These are phyloP conservation scores for Candida germanica DNA, from an alignment of 805 yeast species.

Conservation along the genomic window DNA sequence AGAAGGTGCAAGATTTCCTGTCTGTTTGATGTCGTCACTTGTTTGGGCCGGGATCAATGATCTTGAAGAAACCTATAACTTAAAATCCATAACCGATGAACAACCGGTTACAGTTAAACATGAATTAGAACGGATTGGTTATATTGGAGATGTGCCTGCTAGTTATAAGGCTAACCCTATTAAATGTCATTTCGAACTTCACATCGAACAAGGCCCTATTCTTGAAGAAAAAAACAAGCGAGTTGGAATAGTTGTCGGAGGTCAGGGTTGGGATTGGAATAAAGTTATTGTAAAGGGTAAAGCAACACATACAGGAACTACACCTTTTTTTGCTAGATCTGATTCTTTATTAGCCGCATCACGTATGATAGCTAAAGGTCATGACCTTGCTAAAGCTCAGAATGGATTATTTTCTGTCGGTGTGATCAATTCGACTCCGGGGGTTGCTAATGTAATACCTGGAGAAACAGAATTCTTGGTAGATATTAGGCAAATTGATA, in stretches of 20 bases:
- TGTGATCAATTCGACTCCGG: slow-evolving; percentile 53
- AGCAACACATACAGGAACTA: slow-evolving; percentile 74
- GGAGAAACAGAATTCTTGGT: slow-evolving; percentile 55
- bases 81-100: slow-evolving; percentile 51
- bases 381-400: slow-evolving; percentile 50
- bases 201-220: slow-evolving; percentile 76
- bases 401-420: slow-evolving; percentile 61
- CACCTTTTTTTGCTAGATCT: slow-evolving; percentile 58
- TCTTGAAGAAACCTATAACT: slow-evolving; percentile 47
- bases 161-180: slow-evolving; percentile 50
- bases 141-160: slow-evolving; percentile 51
- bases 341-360: slow-evolving; percentile 63
- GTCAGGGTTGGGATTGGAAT: slow-evolving; percentile 65
- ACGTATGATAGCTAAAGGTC: slow-evolving; percentile 52
- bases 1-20: slow-evolving; percentile 78
- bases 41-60: slow-evolving; percentile 59
- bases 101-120: slow-evolving; percentile 46
- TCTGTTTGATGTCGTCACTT: slow-evolving; percentile 61
- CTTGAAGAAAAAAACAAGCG: slow-evolving; percentile 53
- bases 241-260: slow-evolving; percentile 66
- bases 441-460: slow-evolving; percentile 66
- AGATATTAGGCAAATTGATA: slow-evolving; percentile 58
- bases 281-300: slow-evolving; percentile 55
- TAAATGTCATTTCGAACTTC: slow-evolving; percentile 70
- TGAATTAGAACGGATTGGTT: slow-evolving; percentile 61